phyloP scores from a whole-genome alignment of 2,329 filamentous ascomycete genomes.

The Thelonectria discophora region DNA sequence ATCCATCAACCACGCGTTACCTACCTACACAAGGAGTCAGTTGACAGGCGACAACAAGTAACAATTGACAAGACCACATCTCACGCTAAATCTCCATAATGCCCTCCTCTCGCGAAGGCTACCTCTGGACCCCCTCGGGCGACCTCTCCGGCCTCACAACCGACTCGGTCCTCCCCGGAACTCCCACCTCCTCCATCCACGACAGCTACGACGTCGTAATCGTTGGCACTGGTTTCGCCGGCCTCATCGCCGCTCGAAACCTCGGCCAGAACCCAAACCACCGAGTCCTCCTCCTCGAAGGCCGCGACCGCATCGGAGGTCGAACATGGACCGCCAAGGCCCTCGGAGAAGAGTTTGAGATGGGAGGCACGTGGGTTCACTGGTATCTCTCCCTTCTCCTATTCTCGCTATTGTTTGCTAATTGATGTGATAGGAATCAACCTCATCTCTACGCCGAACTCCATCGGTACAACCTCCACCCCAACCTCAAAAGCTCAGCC shows the following conservation, averaged over 20 bases:
- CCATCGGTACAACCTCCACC: slow-evolving; percentile 28
- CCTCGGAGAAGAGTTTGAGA: slow-evolving; percentile 46
- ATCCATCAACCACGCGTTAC: too few species aligned
- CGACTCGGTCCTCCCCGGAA: background rate
- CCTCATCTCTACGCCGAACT: slow-evolving; percentile 30
- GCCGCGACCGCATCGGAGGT: slow-evolving; percentile 50
- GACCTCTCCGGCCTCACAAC: background rate
- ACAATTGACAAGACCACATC: too few species aligned
- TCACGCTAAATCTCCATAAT: background rate
- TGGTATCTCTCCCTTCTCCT: slow-evolving; percentile 27
- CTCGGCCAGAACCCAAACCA: background rate
- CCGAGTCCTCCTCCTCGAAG: slow-evolving; percentile 46
- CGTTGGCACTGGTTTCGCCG: slow-evolving; percentile 13
- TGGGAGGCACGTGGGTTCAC: slow-evolving; percentile 53
- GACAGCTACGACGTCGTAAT: slow-evolving; percentile 12
- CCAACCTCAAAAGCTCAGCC: slow-evolving; percentile 25
- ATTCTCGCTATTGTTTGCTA: background rate
- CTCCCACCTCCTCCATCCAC: background rate
- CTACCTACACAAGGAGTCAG: too few species aligned
- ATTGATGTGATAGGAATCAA: slow-evolving; percentile 25
- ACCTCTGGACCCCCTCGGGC: slow-evolving; percentile 1
- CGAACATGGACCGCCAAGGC: slow-evolving; percentile 48
- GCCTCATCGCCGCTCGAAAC: slow-evolving; percentile 14
- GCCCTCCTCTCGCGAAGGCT: background rate
- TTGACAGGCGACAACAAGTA: too few species aligned